Evolutionary conservation across 116 monocot genomes (phyloP), one percentile per base, ranked within the genome.

Genomic region (Phalaenopsis hybrid): DNA sequence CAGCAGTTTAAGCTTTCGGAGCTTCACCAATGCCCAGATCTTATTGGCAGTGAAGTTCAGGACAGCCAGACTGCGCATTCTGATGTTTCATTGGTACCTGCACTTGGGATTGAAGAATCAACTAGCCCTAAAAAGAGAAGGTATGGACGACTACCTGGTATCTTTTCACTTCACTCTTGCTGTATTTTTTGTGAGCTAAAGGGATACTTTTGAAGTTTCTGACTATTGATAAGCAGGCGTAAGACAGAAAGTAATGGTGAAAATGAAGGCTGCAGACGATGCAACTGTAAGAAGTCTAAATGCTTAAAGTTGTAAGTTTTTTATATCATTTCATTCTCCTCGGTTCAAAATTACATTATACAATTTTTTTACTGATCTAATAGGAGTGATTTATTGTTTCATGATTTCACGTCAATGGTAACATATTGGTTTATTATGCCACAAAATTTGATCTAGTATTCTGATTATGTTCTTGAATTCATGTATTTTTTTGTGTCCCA

Each of bases 251-350:
- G 75, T 80, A 80, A 82, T 44, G 82, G 82, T 81, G 96, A 97
- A 44, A 83, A 83, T 79, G 94, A 94, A 18, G 75, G 85, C 58
- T 97, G 96, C 88, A 94, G 86, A 79, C 89, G 92, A 6, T 96
- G 96, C 79, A 91, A 92, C 81, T 97, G 96, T 76, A 97, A 97
- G 83, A 97, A 97, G 86, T 97, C 96, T 33, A 94, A 97, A 81
- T 97, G 96, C 88, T 85, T 97, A 84, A 97, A 97, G 78, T 94
- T 97, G 96, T 97, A 81, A 91, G 89, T 72, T 78, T 77, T 82
- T 81, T 73, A 51, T 77, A 52, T 58, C 68, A 23, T 75, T 23
- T 21, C 49, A 77, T 77, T 77, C 28, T 77, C 51, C 8, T 77
- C 2, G 31, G 46, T n/a, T 72, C 37, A 72, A 3, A 34, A 72